phyloP scores from a whole-genome alignment of 2,329 filamentous ascomycete species.

The Bipolaris sorokiniana region DNA sequence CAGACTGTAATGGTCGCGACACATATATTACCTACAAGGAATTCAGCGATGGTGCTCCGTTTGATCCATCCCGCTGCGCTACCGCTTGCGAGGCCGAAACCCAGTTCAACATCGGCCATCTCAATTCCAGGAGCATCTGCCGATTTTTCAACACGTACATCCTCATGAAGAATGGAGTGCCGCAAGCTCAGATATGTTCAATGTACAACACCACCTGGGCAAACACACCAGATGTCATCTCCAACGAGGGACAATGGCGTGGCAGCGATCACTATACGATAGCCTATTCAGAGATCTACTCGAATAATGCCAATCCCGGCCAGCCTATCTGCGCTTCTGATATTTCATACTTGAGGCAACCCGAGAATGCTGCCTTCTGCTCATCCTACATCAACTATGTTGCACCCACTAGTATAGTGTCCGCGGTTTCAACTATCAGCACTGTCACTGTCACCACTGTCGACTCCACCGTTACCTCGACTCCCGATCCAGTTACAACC shows the following conservation, averaged over 20 bases:
- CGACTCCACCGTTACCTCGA: not conserved
- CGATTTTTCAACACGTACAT: slow-evolving; percentile 5
- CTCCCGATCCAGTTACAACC: not conserved
- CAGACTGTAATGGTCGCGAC: not conserved
- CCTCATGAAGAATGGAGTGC: not conserved
- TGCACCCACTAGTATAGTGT: not conserved
- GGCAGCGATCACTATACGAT: slow-evolving; percentile 2
- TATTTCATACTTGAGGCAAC: not conserved
- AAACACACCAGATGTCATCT: not conserved
- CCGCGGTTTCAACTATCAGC: not conserved
- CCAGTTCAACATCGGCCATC: not conserved
- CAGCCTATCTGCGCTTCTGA: not conserved
- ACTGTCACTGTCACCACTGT: not conserved
- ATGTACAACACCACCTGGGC: slow-evolving; percentile 2
- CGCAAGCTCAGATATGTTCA: not conserved
- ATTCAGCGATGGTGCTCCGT: not conserved
- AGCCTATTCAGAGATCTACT: not conserved
- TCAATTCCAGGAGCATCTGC: not conserved
- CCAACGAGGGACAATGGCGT: not conserved
- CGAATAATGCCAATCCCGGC: not conserved
- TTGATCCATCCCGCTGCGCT: slow-evolving; percentile 1
- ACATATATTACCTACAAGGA: not conserved
- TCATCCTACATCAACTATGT: not conserved
- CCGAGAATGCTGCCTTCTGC: not conserved
- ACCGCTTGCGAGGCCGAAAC: not conserved